Evolutionary conservation across 2,329 filamentous ascomycete genomes (phyloP).

Genomic region (Pezicula neosporulosa): DNA sequence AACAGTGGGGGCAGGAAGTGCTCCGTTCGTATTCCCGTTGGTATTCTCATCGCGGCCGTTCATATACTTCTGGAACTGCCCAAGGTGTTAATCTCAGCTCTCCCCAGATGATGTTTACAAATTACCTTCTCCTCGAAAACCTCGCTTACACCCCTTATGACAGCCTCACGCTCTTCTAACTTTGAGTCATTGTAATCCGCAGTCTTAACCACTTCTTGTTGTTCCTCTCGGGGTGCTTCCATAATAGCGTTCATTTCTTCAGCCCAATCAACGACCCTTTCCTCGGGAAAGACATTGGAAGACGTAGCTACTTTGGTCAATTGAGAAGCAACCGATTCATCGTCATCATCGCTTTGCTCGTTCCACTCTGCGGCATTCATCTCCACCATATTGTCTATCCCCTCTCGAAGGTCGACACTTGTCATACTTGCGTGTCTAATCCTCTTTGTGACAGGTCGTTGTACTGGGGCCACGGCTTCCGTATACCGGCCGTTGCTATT

Average conservation of each 20-base stretch:
- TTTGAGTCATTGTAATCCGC: constrained; percentile 2
- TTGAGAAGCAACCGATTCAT: not conserved
- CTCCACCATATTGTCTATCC: constrained; percentile 11
- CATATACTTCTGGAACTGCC: not conserved
- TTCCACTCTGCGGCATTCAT: constrained; percentile 22
- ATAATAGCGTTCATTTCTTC: constrained; percentile 7
- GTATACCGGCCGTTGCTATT: not conserved
- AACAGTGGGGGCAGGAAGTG: not conserved
- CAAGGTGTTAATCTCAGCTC: not conserved
- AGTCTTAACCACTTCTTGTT: constrained; percentile 1
- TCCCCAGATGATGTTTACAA: not conserved
- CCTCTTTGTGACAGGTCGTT: not conserved
- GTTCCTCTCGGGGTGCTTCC: constrained; percentile 10
- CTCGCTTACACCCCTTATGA: constrained; percentile 8
- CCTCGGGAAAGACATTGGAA: not conserved
- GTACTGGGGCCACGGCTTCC: not conserved
- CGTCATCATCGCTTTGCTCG: constrained; percentile 2
- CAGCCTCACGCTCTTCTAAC: not conserved
- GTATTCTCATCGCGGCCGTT: not conserved
- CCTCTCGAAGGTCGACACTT: constrained; percentile 3
- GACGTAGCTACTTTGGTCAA: constrained; percentile 2
- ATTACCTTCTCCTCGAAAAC: constrained; percentile 16
- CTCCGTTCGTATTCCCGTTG: not conserved
- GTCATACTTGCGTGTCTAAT: not conserved
- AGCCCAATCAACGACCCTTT: constrained; percentile 6